Percentiles rank a stretch among this genome's conserved stretches.
Evolutionary conservation across 2,329 filamentous ascomycete species (phyloP).

Genomic region (Aspergillus sp.): DNA sequence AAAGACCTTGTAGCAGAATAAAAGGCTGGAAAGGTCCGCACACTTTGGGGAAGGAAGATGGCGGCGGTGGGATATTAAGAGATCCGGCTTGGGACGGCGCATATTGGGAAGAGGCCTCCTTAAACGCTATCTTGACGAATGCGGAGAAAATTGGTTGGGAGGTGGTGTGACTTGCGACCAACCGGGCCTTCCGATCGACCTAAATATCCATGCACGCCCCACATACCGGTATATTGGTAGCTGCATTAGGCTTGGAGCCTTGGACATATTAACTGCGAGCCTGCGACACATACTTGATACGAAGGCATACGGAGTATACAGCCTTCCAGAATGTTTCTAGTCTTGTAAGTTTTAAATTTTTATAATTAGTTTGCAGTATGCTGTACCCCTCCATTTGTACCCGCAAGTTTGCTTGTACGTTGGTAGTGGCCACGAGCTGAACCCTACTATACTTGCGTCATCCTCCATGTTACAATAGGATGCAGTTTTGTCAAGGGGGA

Average conservation of each 20-base stretch:
- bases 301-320: background rate
- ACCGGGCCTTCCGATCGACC: constrained; percentile 3
- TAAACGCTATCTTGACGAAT: constrained; percentile 8
- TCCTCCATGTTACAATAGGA: background rate
- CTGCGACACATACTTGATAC: background rate
- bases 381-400: background rate
- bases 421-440: background rate
- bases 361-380: background rate
- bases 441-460: background rate
- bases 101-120: background rate
- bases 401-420: background rate
- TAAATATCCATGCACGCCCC: background rate
- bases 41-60: background rate
- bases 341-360: background rate
- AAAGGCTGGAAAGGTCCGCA: constrained; percentile 2
- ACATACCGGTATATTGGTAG: background rate
- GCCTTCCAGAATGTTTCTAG: background rate
- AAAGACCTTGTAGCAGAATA: background rate
- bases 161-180: background rate
- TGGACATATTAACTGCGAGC: no score
- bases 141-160: constrained; percentile 9
- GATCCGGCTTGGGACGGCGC: background rate
- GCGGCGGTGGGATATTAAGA: constrained; percentile 10
- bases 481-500: background rate
- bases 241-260: background rate